Conservation (phyloP, 2,329 filamentous ascomycete genomes). For the Phialophora macrospora region DNA sequence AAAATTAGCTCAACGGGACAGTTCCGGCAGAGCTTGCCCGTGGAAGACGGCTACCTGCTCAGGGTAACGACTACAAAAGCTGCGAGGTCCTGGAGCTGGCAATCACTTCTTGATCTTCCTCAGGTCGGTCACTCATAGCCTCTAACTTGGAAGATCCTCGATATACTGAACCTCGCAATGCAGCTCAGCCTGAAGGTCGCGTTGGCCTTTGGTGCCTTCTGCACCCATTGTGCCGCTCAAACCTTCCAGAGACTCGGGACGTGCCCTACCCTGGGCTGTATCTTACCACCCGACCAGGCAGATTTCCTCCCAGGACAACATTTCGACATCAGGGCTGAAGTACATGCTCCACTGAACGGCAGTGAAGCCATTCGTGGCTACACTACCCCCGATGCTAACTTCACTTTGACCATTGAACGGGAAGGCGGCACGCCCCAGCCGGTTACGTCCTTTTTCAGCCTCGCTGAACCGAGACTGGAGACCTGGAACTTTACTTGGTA, state of each 20-base stretch:
- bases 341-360: slow-evolving; percentile 80
- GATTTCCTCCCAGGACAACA: slow-evolving; percentile 84
- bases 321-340: slow-evolving; percentile 82
- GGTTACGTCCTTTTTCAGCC: slow-evolving; percentile 70
- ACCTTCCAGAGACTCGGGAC: slow-evolving; percentile 62
- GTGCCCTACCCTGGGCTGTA: slow-evolving; percentile 61
- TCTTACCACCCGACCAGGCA: slow-evolving; percentile 66
- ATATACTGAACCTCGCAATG: slow-evolving; percentile 17
- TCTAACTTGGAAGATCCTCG: neutral
- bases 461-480: slow-evolving; percentile 73
- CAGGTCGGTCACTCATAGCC: slow-evolving; percentile 14
- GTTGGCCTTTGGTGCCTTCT: slow-evolving; percentile 30
- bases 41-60: slow-evolving; percentile 4
- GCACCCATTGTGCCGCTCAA: slow-evolving; percentile 48
- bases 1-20: neutral
- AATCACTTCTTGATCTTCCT: slow-evolving; percentile 1
- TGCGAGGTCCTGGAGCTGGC: slow-evolving; percentile 19
- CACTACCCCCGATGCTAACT: slow-evolving; percentile 72
- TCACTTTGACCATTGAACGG: slow-evolving; percentile 71
- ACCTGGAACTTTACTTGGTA: slow-evolving; percentile 85
- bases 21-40: slow-evolving; percentile 5
- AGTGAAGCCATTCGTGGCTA: slow-evolving; percentile 75
- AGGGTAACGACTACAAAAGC: slow-evolving; percentile 21
- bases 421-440: slow-evolving; percentile 60
- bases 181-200: slow-evolving; percentile 26